These are phyloP conservation scores for Clonostachys chloroleuca DNA, from an alignment of 2,329 filamentous ascomycete genomes.

Conservation along the genomic window DNA sequence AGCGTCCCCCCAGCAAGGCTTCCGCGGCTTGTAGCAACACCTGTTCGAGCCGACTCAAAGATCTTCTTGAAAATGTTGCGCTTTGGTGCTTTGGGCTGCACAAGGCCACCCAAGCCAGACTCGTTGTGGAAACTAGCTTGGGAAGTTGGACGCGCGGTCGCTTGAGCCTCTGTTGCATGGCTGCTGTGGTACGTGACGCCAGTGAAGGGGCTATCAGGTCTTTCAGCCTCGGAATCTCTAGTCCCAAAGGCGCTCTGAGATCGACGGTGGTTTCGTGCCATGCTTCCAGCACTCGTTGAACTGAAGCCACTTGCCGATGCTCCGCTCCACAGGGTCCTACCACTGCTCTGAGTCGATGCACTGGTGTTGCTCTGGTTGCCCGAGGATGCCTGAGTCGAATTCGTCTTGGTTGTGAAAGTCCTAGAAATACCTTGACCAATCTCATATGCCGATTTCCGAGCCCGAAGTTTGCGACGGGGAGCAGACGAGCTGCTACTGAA, in stretches of 20 bases:
- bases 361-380: slow-evolving; percentile 70
- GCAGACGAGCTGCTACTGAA: slow-evolving; percentile 6
- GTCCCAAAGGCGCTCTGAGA: slow-evolving; percentile 63
- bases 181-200: slow-evolving; percentile 90
- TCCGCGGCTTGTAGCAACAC: slow-evolving; percentile 82
- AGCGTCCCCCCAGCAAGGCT: slow-evolving; percentile 62
- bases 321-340: slow-evolving; percentile 89
- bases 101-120: slow-evolving; percentile 72
- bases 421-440: slow-evolving; percentile 67
- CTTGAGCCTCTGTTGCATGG: slow-evolving; percentile 54
- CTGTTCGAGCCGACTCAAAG: slow-evolving; percentile 88
- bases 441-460: slow-evolving; percentile 76
- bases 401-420: slow-evolving; percentile 86
- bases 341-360: slow-evolving; percentile 71
- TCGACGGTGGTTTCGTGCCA: slow-evolving; percentile 69
- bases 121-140: slow-evolving; percentile 62
- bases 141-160: slow-evolving; percentile 52
- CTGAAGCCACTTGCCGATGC: slow-evolving; percentile 87
- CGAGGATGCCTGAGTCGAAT: slow-evolving; percentile 71
- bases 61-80: slow-evolving; percentile 95
- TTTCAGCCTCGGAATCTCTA: slow-evolving; percentile 51
- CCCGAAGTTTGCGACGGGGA: slow-evolving; percentile 40
- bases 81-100: slow-evolving; percentile 72
- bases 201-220: slow-evolving; percentile 63
- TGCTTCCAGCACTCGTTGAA: slow-evolving; percentile 90